Evolutionary conservation across 1,284 basidiomycete genomes (phyloP), one percentile per base, ranked within the genome.

Genomic region (Marasmius fiardii): DNA sequence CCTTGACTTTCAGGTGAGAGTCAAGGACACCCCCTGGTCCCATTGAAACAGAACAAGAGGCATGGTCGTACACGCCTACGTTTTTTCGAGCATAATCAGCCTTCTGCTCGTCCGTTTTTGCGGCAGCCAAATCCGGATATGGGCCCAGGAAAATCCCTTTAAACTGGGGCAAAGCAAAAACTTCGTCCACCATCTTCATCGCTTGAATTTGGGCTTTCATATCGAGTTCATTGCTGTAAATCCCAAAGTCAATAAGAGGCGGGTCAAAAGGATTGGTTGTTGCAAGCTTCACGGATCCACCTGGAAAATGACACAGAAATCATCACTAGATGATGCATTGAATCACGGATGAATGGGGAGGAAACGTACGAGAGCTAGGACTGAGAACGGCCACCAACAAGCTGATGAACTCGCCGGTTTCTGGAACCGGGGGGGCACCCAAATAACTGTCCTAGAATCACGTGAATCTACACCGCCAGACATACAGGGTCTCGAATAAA

Each of bases 181-280:
- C 61, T 6, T 52, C 51, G 16, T 51, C 43, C 14, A 51, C 56
- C 18, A 45, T 51, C 43, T 58, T 57, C 12, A 65, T 45, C 4
- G 58, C 57, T 51, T 62, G 41, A 8, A 59, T 41, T 48, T 63
- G 41, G 2, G 58, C 48, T 21, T 55, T 41, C 4, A 60, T 44
- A 44, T 64, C 63, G 20, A 61, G 60, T 3, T 54, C 48, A 12
- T 53, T 51, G n/a, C 56, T 28, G 12, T 71, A 58, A 39, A 68
- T 60, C 21, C 57, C 57, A 2, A 67, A 67, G 57, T 72, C 60
- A 53, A 74, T 69, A 35, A 66, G 28, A 2, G 72, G 73, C 10
- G 54, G 33, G 11, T 57, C 63, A 53, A 69, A 70, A 0, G 69
- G 68, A 51, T 66, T 58, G 12, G 63, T 54, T 3, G 66, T 65